Evolutionary conservation across 306 rosid species (phyloP), one percentile per base, ranked within the genome.

Genomic region (Prunus armeniaca): DNA sequence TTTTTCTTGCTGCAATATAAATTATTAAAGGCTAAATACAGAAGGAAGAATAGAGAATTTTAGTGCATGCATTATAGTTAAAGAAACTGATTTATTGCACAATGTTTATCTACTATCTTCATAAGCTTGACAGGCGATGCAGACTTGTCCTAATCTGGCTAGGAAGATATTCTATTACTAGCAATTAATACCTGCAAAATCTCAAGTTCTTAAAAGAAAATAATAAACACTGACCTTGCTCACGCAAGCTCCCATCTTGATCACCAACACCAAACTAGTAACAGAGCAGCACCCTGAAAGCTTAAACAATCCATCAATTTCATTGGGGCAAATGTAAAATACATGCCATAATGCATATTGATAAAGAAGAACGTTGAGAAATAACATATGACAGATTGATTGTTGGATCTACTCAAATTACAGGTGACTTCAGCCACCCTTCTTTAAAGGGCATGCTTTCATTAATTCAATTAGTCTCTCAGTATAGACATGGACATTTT

Each of bases 181-280:
- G 27, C 57, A 75, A 12, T 7, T 14, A 12, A 34, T 18, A 50
- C 28, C 27, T 46, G 54, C 10, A 14, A 34, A 17, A 63, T 27
- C 34, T 25, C 51, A 64, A 54, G 30, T 4, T 57, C 69, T 34
- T 49, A 43, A 17, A 47, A 73, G 74, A 32, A 66, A 75, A 12
- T 8, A 24, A 41, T 60, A 49, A 62, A 47, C 69, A 56, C 91
- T 75, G 19, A 95, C 98, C 97, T 89, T 90, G 80, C 76, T 54
- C 60, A 66, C 10, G 51, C 97, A 95, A 78, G 77, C 73, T 82
- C 98, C 98, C 98, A 95, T 95, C 17, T 80, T 82, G 80, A 57
- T 52, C 69, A 75, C 79, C 72, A 55, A 74, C 62, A 51, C 76
- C 64, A 74, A 43, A 28, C 69, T 78, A 15, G 57, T 6, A 75